Percentiles rank a stretch among this genome's conserved stretches.
These are phyloP conservation scores for Oxytropis ochrocephala DNA, from an alignment of 306 rosid species.

Conservation along the genomic window DNA sequence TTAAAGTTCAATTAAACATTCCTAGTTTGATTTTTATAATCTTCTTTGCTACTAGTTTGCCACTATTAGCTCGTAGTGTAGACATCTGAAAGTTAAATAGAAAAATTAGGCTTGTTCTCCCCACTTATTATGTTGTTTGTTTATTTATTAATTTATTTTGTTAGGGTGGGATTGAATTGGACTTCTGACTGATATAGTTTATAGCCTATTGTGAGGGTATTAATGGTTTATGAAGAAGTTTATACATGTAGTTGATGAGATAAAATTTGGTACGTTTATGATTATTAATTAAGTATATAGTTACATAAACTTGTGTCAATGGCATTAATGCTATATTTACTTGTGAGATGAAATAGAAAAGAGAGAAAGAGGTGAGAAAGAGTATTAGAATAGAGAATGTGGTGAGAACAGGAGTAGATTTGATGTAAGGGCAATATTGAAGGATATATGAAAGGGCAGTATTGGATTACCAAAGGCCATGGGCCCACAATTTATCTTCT, in stretches of 20 bases:
- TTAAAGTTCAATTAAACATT: not conserved
- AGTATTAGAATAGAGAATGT: too few species aligned
- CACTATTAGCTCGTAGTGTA: not conserved
- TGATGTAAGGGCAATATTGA: too few species aligned
- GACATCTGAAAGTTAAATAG: slow-evolving; percentile 3
- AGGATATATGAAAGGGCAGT: too few species aligned
- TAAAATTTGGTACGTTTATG: not conserved
- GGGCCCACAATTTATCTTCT: too few species aligned
- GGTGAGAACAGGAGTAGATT: too few species aligned
- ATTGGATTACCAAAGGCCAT: too few species aligned
- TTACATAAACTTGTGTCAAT: not conserved
- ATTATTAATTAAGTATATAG: not conserved
- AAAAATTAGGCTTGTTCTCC: not conserved
- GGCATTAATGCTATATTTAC: not conserved
- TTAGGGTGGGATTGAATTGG: not conserved
- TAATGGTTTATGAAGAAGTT: not conserved
- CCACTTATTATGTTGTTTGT: too few species aligned
- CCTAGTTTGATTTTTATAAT: not conserved
- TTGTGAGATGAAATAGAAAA: not conserved
- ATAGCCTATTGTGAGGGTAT: not conserved
- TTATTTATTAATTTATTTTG: not conserved
- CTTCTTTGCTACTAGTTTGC: not conserved
- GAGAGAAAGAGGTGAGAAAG: too few species aligned
- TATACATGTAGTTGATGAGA: not conserved
- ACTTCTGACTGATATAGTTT: not conserved